Conservation (phyloP, 1,284 basidiomycete genomes). For the Ceratobasidium sp. region DNA sequence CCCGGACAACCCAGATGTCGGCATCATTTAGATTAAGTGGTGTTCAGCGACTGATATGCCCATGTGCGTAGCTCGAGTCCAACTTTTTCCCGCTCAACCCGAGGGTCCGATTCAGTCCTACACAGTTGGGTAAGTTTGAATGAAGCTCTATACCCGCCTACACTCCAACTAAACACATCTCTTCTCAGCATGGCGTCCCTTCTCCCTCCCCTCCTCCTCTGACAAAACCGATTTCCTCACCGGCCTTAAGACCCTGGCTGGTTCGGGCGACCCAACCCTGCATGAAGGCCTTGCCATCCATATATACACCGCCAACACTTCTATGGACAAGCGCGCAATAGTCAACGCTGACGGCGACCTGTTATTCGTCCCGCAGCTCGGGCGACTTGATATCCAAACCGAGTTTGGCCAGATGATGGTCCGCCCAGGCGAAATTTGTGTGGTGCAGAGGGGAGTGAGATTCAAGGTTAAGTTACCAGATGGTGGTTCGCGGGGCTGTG, state of each 20-base stretch:
- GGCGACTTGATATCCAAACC: conserved; percentile 73
- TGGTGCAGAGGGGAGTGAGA: conserved; percentile 73
- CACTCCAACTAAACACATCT: conserved; percentile 8
- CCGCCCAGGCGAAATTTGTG: conserved; percentile 70
- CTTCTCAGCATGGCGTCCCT: conserved; percentile 68
- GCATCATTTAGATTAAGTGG: neutral
- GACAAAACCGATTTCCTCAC: conserved; percentile 67
- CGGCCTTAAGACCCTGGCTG: conserved; percentile 71
- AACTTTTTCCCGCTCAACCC: conserved; percentile 70
- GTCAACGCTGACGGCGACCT: conserved; percentile 76
- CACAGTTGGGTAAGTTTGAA: conserved; percentile 60
- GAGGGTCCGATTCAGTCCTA: conserved; percentile 69
- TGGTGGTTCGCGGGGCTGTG: conserved; percentile 55
- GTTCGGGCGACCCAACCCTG: conserved; percentile 70
- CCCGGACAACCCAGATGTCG: conserved; percentile 69
- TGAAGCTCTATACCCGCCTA: neutral
- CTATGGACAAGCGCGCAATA: conserved; percentile 73
- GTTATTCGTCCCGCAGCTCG: conserved; percentile 73
- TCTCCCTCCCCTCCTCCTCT: conserved; percentile 61
- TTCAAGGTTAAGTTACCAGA: conserved; percentile 71
- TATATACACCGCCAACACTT: conserved; percentile 68
- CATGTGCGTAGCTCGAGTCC: conserved; percentile 61
- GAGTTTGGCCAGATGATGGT: conserved; percentile 76
- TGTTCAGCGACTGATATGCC: neutral
- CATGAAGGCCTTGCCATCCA: conserved; percentile 72